Evolutionary conservation across 805 yeast genomes (phyloP), one percentile per base, ranked within the genome.

Genomic region (Hanseniaspora clermontiae): DNA sequence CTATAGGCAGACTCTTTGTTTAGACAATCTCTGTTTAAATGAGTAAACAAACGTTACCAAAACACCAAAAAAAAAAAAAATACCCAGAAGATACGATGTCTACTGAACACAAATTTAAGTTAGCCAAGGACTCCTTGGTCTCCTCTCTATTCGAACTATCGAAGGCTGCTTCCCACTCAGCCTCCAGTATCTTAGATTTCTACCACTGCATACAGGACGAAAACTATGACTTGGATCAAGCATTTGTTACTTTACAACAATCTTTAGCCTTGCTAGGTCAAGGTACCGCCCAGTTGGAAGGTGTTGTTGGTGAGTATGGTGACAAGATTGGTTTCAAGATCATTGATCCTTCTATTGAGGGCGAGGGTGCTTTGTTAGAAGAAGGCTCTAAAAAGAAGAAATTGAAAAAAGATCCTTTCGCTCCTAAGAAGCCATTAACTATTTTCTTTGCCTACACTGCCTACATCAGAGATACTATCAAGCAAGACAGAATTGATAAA

Each of bases 351-450:
- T 51, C 40, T 27, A 47, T 37, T 34, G 51, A 46, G 3, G 19
- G 34, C 2, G 48, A 42, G 8, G 58, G 38, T 14, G 37, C 57
- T 17, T 20, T 37, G 17, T 32, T 51, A 15, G 39, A 32, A 1
- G 70, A 66, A 24, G 68, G 65, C 54, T 69, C 66, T 14, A 68
- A 68, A 57, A 70, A 67, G 32, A 75, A 74, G 68, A 74, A 73
- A 61, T 70, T 68, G 57, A 83, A 79, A 70, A 80, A 78, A 63
- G 97, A 91, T 70, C 97, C 97, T 53, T 83, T 86, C 65, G 96
- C 96, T 47, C 98, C 98, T 59, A 88, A 87, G 76, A 89, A 89
- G 65, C 97, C 98, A 15, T 74, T 87, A 65, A 89, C 96, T 24
- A 84, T 87, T 47, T 90, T 82, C 73, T 86, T 91, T 69, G 77